Base-by-base conservation (phyloP, 257 asterid genomes). In the Lantana camara region DNA sequence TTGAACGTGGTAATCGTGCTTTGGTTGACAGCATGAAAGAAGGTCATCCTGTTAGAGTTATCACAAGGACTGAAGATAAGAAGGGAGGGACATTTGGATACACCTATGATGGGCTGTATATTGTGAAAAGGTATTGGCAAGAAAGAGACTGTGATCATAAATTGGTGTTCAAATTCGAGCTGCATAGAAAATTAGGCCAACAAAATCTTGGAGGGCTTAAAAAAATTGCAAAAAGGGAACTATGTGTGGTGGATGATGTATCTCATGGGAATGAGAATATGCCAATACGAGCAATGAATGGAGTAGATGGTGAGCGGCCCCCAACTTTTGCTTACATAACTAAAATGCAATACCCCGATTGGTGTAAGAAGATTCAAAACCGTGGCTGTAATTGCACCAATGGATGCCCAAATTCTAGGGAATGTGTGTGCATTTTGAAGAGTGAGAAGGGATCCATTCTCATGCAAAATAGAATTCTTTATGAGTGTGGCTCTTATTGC, bases 401-500 rank as follows among this genome's bases (percentile, higher is more conserved):
- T 32, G 85, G 83, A 54, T 86, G 95, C 75, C 71, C 67, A 0
- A 79, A 64, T 59, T 61, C 60, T 0, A 14, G 16, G 16, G 64
- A 56, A 10, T 81, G 91, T 51, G 34, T 4, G 1, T 83, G 91
- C 64, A 69, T 70, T 1, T 1, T 15, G 10, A 81, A 62, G 77
- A 86, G 81, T 15, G 69, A 52, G 12, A 69, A 50, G n/a, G 73
- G 87, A 1, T 41, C 55, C 1, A 72, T 78, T 8, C 1, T 68
- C 9, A 8, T 37, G 42, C 55, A 63, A 37, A 74, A 46, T 34
- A 48, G 62, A 10, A 14, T 77, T 42, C 72, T 86, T 14, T 70
- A 66, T 0, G 89, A 81, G 73, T 83, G 95, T 42, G 87, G 91
- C 1, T 80, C 85, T 1, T 63, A 54, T 42, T 86, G 95, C 72